A percentile compares a stretch with the other conserved stretches of the same genome.
phyloP scores from a whole-genome alignment of 169 alveolate genomes.

The Plasmodium ovale region DNA sequence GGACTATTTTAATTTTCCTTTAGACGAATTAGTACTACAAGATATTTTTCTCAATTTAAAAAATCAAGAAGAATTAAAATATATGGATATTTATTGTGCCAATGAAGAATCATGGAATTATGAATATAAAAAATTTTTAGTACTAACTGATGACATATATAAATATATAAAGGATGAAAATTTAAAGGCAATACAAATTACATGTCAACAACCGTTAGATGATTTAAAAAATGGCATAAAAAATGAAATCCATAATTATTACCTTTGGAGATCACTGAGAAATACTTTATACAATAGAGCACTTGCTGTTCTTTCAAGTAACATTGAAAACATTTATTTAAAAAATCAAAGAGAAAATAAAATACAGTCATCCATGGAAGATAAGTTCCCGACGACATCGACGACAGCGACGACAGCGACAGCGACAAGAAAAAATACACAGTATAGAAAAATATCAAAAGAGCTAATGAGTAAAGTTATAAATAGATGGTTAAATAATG shows the following conservation, averaged over 20 bases:
- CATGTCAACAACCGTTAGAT: slow-evolving; percentile 75
- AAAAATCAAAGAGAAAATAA: slow-evolving; percentile 76
- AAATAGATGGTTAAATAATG: slow-evolving; percentile 75
- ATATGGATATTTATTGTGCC: slow-evolving; percentile 75
- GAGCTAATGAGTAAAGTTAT: slow-evolving; percentile 78
- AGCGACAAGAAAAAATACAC: slow-evolving; percentile 28
- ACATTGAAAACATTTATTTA: slow-evolving; percentile 73
- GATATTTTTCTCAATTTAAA: slow-evolving; percentile 69
- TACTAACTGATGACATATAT: slow-evolving; percentile 57
- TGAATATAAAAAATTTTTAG: slow-evolving; percentile 71
- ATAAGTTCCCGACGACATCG: no score
- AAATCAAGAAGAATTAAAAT: slow-evolving; percentile 73
- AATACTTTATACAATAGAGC: slow-evolving; percentile 68
- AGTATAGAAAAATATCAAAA: slow-evolving; percentile 62
- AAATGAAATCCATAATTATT: slow-evolving; percentile 59
- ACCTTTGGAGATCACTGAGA: slow-evolving; percentile 70
- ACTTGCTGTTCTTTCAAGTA: slow-evolving; percentile 61
- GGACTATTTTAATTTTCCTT: slow-evolving; percentile 77
- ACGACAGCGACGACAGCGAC: no score
- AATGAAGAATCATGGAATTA: slow-evolving; percentile 75
- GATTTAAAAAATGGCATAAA: slow-evolving; percentile 74
- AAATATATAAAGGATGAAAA: slow-evolving; percentile 75
- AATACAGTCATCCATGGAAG: slow-evolving; percentile 46
- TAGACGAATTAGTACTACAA: slow-evolving; percentile 72
- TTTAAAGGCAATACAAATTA: slow-evolving; percentile 73